phyloP scores from a whole-genome alignment of 176 grass and related monocot genomes.

The Zea luxurians region DNA sequence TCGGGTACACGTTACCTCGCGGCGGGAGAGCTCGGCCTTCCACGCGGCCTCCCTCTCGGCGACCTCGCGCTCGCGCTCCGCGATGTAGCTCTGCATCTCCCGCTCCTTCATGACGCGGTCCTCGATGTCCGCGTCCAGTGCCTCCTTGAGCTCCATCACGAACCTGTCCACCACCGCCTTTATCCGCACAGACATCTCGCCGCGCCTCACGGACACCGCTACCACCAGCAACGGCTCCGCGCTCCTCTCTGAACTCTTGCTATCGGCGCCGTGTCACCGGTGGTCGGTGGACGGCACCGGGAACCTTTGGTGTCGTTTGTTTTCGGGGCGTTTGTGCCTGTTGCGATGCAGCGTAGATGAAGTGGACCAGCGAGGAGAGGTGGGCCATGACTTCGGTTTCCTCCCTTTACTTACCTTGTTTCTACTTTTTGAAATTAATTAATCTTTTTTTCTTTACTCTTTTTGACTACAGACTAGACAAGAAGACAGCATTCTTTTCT shows the following conservation, averaged over 20 bases:
- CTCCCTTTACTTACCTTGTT: background rate
- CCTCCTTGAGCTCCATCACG: slow-evolving; percentile 91
- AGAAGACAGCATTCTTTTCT: background rate
- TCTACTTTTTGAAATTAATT: background rate
- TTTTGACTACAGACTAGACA: background rate
- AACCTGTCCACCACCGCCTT: slow-evolving; percentile 97
- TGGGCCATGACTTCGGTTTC: background rate
- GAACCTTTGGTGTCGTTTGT: background rate
- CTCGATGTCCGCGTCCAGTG: slow-evolving; percentile 91
- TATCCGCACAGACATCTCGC: slow-evolving; percentile 73
- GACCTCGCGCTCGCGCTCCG: slow-evolving; percentile 80
- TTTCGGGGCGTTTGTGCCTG: slow-evolving; percentile 11
- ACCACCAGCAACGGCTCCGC: background rate
- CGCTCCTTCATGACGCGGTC: slow-evolving; percentile 97
- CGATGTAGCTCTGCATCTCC: slow-evolving; percentile 89
- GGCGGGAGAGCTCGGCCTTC: slow-evolving; percentile 84
- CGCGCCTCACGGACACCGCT: background rate
- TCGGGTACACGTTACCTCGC: slow-evolving; percentile 50
- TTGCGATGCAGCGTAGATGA: slow-evolving; percentile 13
- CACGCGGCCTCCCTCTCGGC: slow-evolving; percentile 80
- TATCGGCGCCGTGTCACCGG: slow-evolving; percentile 5
- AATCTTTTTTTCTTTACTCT: slow-evolving; percentile 3
- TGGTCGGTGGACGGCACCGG: background rate
- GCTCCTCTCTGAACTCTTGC: background rate
- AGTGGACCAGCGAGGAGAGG: background rate